A percentile compares a stretch with the other conserved stretches of the same genome.
phyloP scores from a whole-genome alignment of 2,329 filamentous ascomycete genomes.

The Colletotrichum zoysiae region DNA sequence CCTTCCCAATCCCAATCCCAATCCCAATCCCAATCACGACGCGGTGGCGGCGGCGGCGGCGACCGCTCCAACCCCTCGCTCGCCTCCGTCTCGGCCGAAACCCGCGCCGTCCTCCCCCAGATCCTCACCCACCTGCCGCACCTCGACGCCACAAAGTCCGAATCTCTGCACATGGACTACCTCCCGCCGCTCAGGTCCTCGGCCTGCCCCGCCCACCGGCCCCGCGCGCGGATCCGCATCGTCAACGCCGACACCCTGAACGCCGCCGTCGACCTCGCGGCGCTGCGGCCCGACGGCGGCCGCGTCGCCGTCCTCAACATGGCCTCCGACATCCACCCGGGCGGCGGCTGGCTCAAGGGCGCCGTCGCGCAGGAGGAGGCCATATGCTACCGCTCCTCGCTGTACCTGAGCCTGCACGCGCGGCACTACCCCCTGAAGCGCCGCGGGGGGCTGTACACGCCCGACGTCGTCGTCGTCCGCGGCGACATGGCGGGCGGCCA shows the following conservation, averaged over 20 bases:
- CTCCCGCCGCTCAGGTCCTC: constrained; percentile 55
- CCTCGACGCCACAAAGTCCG: constrained; percentile 53
- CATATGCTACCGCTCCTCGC: constrained; percentile 73
- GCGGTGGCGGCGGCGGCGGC: not conserved
- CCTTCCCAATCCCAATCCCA: not conserved
- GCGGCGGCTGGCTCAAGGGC: constrained; percentile 74
- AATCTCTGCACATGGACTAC: constrained; percentile 52
- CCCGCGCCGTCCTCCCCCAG: constrained; percentile 58
- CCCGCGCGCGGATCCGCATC: constrained; percentile 58
- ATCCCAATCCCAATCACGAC: constrained; percentile 1
- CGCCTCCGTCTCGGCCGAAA: constrained; percentile 58
- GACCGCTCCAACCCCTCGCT: constrained; percentile 28
- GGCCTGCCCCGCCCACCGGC: constrained; percentile 57
- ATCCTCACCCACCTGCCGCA: constrained; percentile 60
- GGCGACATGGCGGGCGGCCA: constrained; percentile 61
- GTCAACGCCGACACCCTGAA: constrained; percentile 70
- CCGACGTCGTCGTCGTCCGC: constrained; percentile 70
- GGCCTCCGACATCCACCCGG: constrained; percentile 67
- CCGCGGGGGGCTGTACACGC: constrained; percentile 69
- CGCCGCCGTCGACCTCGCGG: constrained; percentile 60
- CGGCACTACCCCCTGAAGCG: constrained; percentile 65
- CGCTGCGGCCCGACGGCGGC: constrained; percentile 45
- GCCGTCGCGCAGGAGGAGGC: constrained; percentile 77
- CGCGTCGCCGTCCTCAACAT: constrained; percentile 74
- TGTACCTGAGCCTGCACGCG: constrained; percentile 60